Conservation (phyloP, 768 basidiomycete species). For the Pleurotus eryngii region DNA sequence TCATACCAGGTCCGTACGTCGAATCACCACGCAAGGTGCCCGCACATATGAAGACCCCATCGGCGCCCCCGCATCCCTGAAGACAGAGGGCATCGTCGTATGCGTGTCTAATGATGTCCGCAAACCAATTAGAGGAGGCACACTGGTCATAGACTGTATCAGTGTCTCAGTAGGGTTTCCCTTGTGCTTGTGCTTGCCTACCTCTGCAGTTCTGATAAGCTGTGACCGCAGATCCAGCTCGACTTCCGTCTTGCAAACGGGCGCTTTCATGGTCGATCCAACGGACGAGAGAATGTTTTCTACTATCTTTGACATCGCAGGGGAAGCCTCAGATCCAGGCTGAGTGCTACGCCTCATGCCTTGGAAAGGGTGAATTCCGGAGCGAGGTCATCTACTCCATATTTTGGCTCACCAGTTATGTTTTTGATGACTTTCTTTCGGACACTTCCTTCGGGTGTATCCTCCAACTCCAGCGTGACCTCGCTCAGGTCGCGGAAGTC, state of each 20-base stretch:
- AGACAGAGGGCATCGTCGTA: constrained; percentile 70
- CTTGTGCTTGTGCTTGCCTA: constrained; percentile 18
- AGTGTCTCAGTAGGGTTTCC: not conserved
- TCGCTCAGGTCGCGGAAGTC: constrained; percentile 89
- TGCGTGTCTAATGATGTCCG: constrained; percentile 78
- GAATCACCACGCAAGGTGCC: constrained; percentile 88
- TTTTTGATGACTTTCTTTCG: constrained; percentile 61
- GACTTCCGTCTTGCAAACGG: constrained; percentile 68
- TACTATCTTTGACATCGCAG: constrained; percentile 54
- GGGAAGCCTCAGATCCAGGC: constrained; percentile 55
- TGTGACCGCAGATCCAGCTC: constrained; percentile 73
- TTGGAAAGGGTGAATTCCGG: constrained; percentile 15
- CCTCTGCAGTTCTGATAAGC: constrained; percentile 73
- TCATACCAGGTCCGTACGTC: constrained; percentile 72
- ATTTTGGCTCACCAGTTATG: constrained; percentile 47
- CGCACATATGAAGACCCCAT: constrained; percentile 78
- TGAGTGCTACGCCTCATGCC: constrained; percentile 66
- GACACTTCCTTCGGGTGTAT: constrained; percentile 58
- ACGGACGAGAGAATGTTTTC: constrained; percentile 66
- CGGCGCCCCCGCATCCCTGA: constrained; percentile 60
- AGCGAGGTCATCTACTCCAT: too few relatives aligned
- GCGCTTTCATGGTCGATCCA: constrained; percentile 63
- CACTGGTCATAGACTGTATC: constrained; percentile 37
- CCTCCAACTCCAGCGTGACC: constrained; percentile 56
- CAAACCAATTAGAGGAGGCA: constrained; percentile 77